Conservation (phyloP, 1,284 basidiomycete species). For the Boletellus deceptivus region DNA sequence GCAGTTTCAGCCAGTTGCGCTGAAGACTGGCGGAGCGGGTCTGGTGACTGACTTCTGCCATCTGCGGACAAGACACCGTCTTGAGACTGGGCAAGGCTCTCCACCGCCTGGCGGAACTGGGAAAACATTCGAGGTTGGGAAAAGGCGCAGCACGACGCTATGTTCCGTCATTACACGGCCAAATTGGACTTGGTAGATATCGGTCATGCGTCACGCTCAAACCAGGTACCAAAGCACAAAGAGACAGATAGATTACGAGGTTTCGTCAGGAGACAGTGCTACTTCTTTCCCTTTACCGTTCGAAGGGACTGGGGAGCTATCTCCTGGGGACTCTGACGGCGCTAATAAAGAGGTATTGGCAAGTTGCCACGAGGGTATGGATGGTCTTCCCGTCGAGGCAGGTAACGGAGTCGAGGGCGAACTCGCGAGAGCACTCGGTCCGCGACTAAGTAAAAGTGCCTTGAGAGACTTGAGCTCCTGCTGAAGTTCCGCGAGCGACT, state of each 20-base stretch:
- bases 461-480: conserved; percentile 95
- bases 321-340: conserved; percentile 21
- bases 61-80: conserved; percentile 28
- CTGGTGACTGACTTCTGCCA: conserved; percentile 36
- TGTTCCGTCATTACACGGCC: background rate
- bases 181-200: background rate
- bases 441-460: conserved; percentile 79
- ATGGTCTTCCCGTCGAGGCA: conserved; percentile 52
- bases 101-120: conserved; percentile 60
- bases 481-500: conserved; percentile 83
- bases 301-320: conserved; percentile 15
- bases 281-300: conserved; percentile 49
- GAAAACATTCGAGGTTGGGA: conserved; percentile 53
- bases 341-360: conserved; percentile 34
- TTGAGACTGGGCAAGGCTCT: conserved; percentile 47
- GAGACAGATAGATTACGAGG: conserved; percentile 11
- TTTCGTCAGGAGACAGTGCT: conserved; percentile 25
- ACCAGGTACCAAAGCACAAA: conserved; percentile 6
- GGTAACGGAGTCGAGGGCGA: conserved; percentile 51
- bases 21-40: conserved; percentile 37
- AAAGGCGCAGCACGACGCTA: background rate
- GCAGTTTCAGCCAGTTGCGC: conserved; percentile 60
- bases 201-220: background rate
- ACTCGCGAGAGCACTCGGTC: conserved; percentile 38
- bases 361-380: conserved; percentile 89